phyloP scores from a whole-genome alignment of 768 basidiomycete species.

The Daedaleopsis nitida region DNA sequence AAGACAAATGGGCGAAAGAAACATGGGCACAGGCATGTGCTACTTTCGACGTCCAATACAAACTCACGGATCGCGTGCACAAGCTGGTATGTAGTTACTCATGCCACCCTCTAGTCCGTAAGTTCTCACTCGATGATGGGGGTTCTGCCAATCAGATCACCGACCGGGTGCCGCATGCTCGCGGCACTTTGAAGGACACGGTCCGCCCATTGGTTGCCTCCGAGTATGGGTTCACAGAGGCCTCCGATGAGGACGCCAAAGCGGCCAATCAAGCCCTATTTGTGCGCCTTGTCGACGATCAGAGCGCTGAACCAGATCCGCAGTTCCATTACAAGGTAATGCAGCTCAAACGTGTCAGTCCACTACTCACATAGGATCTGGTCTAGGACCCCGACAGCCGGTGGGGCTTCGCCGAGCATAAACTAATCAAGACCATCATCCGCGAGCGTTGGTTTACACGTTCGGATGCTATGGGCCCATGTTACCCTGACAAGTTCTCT shows the following conservation, averaged over 20 bases:
- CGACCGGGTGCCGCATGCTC: neutral
- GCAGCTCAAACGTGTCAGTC: neutral
- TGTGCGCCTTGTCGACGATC: neutral
- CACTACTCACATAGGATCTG: too few relatives aligned
- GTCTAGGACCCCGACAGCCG: neutral
- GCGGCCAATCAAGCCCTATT: neutral
- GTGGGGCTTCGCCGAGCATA: conserved; percentile 1
- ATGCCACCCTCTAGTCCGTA: neutral
- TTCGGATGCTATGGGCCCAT: neutral
- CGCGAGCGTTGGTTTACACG: neutral
- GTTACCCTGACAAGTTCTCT: neutral
- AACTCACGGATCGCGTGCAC: neutral
- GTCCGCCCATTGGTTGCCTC: neutral
- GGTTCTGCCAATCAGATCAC: conserved; percentile 7
- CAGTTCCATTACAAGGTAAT: conserved; percentile 2
- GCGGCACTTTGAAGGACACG: neutral
- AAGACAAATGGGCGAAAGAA: neutral
- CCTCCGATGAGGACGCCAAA: neutral
- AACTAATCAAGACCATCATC: neutral
- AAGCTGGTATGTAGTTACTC: neutral
- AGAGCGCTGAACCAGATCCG: neutral
- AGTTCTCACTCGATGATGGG: neutral
- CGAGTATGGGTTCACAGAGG: neutral
- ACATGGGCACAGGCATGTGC: neutral
- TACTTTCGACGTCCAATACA: neutral